These are phyloP conservation scores for Mycena epipterygia DNA, from an alignment of 768 basidiomycete genomes.

Conservation along the genomic window DNA sequence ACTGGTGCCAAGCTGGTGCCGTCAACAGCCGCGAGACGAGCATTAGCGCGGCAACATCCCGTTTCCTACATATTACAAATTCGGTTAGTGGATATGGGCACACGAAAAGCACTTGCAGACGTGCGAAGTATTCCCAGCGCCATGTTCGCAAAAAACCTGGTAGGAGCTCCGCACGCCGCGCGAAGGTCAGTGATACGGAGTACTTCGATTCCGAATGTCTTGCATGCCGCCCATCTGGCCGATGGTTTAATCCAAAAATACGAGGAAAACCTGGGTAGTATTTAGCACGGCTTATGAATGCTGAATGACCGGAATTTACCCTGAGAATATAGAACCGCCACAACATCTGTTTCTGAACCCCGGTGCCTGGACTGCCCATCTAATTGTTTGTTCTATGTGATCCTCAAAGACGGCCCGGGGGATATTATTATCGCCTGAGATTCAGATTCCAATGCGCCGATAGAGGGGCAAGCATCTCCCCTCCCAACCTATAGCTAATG, in stretches of 20 bases:
- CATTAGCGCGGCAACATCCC: not conserved
- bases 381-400: too few relatives aligned
- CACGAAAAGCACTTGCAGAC: slow-evolving; percentile 28
- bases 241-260: slow-evolving; percentile 51
- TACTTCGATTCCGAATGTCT: slow-evolving; percentile 60
- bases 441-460: too few relatives aligned
- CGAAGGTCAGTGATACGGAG: slow-evolving; percentile 56
- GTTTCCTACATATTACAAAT: not conserved
- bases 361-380: too few relatives aligned
- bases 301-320: not conserved
- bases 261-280: slow-evolving; percentile 45
- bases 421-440: too few relatives aligned
- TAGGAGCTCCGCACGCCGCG: slow-evolving; percentile 60
- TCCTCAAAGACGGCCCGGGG: too few relatives aligned
- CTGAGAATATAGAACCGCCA: slow-evolving; percentile 1
- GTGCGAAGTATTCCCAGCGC: slow-evolving; percentile 54
- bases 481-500: too few relatives aligned
- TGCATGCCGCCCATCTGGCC: slow-evolving; percentile 54
- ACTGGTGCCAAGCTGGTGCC: not conserved
- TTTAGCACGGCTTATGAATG: not conserved
- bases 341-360: too few relatives aligned
- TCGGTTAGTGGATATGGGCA: not conserved
- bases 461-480: too few relatives aligned
- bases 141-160: slow-evolving; percentile 56
- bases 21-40: slow-evolving; percentile 8